Base-by-base conservation (phyloP, 371 early-diverging fungal genomes). In the Actinomortierella ambigua region DNA sequence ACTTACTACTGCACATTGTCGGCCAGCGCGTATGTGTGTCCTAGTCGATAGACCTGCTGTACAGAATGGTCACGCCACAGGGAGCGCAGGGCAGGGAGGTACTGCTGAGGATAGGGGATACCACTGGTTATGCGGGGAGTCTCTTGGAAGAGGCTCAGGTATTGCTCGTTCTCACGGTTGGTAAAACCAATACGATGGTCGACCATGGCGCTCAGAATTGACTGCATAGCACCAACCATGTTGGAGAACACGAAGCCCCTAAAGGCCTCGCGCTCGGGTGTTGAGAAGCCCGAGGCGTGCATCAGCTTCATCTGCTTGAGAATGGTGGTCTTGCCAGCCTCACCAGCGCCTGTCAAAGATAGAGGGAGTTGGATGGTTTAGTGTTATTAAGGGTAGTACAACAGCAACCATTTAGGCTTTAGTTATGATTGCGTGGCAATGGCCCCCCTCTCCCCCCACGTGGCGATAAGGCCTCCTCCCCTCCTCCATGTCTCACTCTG, bases 281-380 rank as follows among this genome's bases (percentile, higher is more conserved):
- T 67, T 43, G 89, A 87, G 78, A 93, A 98, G 2, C 98, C 98
- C 54, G 87, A 89, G 59, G 91, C 95, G 76, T 98, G 97, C 65
- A 98, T 95, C 39, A 97, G 85, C 69, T 93, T 92, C 96, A 98
- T 97, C 71, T 98, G 97, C 77, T 98, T 98, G 41, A 98, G 78
- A 57, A 98, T 92, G 20, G 98, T 98, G 46, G 92, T 91, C 78
- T 98, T 98, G 27, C 98, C 98, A 1, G 97, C 96, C 81, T 98
- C 98, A 50, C 98, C 98, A 20, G 97, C 95, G 47, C 98, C 96
- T 95, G n/a, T 17, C 24, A n/a, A 18, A 3, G 41, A 0, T 22
- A 27, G 20, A 26, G 24, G 29, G 40, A 44, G 14, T n/a, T 43
- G 44, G 44, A 15, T 15, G 24, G 22, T 20, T 50, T 14, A 56